A percentile compares a stretch with the other conserved stretches of the same genome.
Conservation (phyloP, 192 early-diverging fungal species). For the Thamnidium elegans region DNA sequence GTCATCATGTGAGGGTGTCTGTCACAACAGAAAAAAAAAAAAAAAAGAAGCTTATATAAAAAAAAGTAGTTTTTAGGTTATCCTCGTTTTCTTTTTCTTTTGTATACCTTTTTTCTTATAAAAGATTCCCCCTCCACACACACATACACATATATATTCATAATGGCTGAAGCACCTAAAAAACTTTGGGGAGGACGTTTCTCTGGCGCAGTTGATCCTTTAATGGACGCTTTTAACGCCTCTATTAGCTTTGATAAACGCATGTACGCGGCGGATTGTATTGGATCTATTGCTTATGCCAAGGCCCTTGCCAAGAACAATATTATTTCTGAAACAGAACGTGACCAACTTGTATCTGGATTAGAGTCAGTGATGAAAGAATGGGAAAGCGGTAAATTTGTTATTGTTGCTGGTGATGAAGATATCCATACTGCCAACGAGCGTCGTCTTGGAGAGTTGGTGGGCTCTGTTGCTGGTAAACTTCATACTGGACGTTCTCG, state of each 20-base stretch:
- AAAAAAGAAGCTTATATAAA: conserved; percentile 1
- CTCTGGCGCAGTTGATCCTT: conserved; percentile 86
- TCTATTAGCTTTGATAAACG: conserved; percentile 92
- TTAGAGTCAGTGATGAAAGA: conserved; percentile 75
- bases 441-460: conserved; percentile 86
- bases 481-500: conserved; percentile 95
- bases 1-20: conserved; percentile 6
- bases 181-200: conserved; percentile 86
- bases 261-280: conserved; percentile 87
- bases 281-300: conserved; percentile 87
- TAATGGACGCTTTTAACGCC: conserved; percentile 97
- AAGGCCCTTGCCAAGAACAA: conserved; percentile 69
- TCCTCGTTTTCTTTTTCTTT: not conserved
- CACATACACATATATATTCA: not conserved
- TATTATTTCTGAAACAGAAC: conserved; percentile 79
- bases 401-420: conserved; percentile 77
- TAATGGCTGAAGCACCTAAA: conserved; percentile 25
- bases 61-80: not conserved
- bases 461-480: conserved; percentile 91
- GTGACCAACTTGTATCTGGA: conserved; percentile 67
- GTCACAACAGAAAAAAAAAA: too few relatives aligned
- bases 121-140: too few relatives aligned
- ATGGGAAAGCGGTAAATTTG: conserved; percentile 78
- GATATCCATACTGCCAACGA: conserved; percentile 99
- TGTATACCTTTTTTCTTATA: not conserved